A percentile compares a stretch with the other conserved stretches of the same genome.
Conservation (phyloP, 148 eudicot genomes). For the Nepenthes gracilis region DNA sequence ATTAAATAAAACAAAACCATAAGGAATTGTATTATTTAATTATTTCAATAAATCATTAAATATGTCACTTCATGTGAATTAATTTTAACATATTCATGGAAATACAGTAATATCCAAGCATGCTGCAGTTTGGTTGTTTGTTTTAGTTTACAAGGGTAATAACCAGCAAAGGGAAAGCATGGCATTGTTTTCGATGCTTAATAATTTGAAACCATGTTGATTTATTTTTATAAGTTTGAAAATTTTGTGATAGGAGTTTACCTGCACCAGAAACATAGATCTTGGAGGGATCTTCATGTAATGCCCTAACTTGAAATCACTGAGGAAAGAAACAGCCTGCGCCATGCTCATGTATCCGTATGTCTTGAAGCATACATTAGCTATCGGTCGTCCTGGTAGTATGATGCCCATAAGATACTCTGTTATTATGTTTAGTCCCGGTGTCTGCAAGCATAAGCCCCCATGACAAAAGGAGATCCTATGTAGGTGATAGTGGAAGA, state of each 20-base stretch:
- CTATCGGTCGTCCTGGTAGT: slow-evolving; percentile 91
- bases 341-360: slow-evolving; percentile 99
- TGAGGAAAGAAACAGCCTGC: slow-evolving; percentile 89
- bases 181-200: no score
- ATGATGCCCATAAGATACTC: slow-evolving; percentile 91
- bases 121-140: no score
- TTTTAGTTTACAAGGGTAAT: no score
- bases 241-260: slow-evolving; percentile 8
- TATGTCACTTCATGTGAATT: no score
- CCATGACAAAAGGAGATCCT: background rate
- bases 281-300: slow-evolving; percentile 99
- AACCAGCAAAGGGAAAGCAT: no score
- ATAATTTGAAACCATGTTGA: no score
- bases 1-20: no score
- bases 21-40: no score
- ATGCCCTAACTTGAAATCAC: slow-evolving; percentile 97
- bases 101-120: no score
- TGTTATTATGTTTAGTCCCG: slow-evolving; percentile 90
- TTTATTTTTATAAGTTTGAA: no score
- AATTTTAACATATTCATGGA: no score
- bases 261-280: slow-evolving; percentile 99
- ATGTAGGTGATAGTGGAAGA: background rate
- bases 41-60: no score
- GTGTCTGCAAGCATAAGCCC: slow-evolving; percentile 53
- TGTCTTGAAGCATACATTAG: slow-evolving; percentile 89